phyloP scores from a whole-genome alignment of 345 rosid genomes.

The Gossypium stocksii region DNA sequence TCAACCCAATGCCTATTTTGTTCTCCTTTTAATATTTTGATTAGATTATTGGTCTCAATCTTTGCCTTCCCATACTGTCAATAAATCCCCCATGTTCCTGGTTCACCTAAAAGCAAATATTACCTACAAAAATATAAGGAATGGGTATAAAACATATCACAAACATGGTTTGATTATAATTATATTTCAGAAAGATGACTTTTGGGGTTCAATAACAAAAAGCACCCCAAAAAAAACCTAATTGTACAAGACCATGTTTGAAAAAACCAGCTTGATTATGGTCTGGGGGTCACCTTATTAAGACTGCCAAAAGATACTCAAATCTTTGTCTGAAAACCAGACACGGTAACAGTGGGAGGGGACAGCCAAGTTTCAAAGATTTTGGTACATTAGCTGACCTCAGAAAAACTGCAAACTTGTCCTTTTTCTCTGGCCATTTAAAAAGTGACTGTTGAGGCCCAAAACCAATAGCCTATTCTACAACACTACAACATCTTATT shows the following conservation, averaged over 20 bases:
- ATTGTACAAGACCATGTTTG: too few relatives aligned
- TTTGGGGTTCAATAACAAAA: neutral
- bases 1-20: too few relatives aligned
- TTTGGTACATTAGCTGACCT: slow-evolving; percentile 29
- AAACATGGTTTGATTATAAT: neutral
- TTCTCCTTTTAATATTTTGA: neutral
- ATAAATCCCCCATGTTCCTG: neutral
- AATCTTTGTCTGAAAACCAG: slow-evolving; percentile 54
- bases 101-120: neutral
- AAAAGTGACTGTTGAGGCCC: slow-evolving; percentile 22
- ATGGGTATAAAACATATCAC: neutral
- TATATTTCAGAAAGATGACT: neutral
- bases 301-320: slow-evolving; percentile 43
- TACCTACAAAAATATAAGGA: neutral
- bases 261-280: neutral
- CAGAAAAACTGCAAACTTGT: slow-evolving; percentile 21
- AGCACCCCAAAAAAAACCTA: too few relatives aligned
- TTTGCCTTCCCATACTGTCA: neutral
- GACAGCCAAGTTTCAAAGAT: slow-evolving; percentile 25
- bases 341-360: slow-evolving; percentile 31
- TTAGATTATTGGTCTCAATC: neutral
- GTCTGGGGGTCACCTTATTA: neutral
- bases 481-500: neutral
- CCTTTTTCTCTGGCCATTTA: slow-evolving; percentile 23
- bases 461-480: slow-evolving; percentile 11